phyloP scores from a whole-genome alignment of 208 protist genomes.

The Cochliopodium minus region DNA sequence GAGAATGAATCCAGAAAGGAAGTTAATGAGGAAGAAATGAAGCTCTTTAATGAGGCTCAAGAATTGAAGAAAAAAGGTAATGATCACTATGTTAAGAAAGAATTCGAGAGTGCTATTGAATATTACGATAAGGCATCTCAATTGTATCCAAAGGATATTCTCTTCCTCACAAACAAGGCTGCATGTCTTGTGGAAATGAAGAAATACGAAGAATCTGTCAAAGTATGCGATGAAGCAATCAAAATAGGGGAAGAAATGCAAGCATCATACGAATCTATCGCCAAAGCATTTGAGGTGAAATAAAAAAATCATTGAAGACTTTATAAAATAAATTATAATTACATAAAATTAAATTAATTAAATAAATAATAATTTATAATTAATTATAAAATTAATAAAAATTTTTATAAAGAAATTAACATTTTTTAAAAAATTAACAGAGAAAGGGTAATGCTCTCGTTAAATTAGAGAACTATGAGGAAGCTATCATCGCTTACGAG shows the following conservation, averaged over 20 bases:
- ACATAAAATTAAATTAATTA: too few relatives aligned
- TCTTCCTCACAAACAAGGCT: slow-evolving; percentile 21
- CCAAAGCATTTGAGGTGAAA: slow-evolving; percentile 34
- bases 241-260: slow-evolving; percentile 25
- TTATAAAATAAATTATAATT: too few relatives aligned
- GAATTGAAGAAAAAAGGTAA: slow-evolving; percentile 31
- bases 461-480: slow-evolving; percentile 51
- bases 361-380: too few relatives aligned
- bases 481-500: slow-evolving; percentile 67
- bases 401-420: too few relatives aligned
- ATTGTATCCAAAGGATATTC: slow-evolving; percentile 20
- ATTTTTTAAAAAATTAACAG: slow-evolving; percentile 1
- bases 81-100: slow-evolving; percentile 36
- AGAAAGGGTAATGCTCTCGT: slow-evolving; percentile 50
- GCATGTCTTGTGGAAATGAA: slow-evolving; percentile 77
- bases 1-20: background rate
- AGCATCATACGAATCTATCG: slow-evolving; percentile 72
- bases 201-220: slow-evolving; percentile 70
- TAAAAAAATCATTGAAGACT: too few relatives aligned
- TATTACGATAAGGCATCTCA: slow-evolving; percentile 23
- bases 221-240: slow-evolving; percentile 51
- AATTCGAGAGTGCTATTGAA: slow-evolving; percentile 33
- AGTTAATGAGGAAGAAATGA: too few relatives aligned
- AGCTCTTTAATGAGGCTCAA: too few relatives aligned
- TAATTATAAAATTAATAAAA: too few relatives aligned